phyloP scores from a whole-genome alignment of 164 flowering plant species.

The Brasenia schreberi region DNA sequence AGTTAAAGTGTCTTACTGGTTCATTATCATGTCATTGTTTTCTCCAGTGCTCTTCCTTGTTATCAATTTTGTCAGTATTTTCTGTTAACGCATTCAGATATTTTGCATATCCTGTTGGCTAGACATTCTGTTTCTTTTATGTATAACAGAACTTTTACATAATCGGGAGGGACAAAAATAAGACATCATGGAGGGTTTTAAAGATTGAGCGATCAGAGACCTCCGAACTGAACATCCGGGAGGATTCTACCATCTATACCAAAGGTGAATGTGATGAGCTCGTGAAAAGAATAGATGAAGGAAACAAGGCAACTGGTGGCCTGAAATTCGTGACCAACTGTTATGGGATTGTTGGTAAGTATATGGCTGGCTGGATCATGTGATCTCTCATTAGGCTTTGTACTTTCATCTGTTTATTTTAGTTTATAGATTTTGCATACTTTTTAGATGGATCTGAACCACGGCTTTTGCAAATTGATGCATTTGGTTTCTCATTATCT shows the following conservation, averaged over 20 bases:
- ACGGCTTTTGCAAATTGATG: background rate
- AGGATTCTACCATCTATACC: constrained; percentile 67
- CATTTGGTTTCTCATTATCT: background rate
- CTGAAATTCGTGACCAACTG: constrained; percentile 73
- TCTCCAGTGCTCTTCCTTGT: too few relatives aligned
- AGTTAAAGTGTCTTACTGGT: too few relatives aligned
- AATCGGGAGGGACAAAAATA: constrained; percentile 72
- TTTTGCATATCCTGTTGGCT: background rate
- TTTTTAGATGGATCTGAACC: too few relatives aligned
- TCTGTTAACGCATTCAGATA: too few relatives aligned
- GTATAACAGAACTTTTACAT: constrained; percentile 70
- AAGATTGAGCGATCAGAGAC: constrained; percentile 83
- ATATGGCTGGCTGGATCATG: background rate
- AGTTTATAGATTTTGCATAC: background rate
- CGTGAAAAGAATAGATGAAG: constrained; percentile 66
- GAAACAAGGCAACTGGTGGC: constrained; percentile 81
- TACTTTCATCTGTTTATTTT: background rate
- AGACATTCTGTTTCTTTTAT: background rate
- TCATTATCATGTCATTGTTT: too few relatives aligned
- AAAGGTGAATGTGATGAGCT: constrained; percentile 60
- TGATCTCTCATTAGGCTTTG: background rate
- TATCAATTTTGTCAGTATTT: too few relatives aligned
- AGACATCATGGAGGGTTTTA: constrained; percentile 64
- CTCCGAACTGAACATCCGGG: constrained; percentile 55
- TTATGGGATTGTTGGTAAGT: constrained; percentile 89